Percentiles rank a stretch among this genome's conserved stretches.
phyloP scores from a whole-genome alignment of 805 yeast genomes.

The Osmozyma mogii region DNA sequence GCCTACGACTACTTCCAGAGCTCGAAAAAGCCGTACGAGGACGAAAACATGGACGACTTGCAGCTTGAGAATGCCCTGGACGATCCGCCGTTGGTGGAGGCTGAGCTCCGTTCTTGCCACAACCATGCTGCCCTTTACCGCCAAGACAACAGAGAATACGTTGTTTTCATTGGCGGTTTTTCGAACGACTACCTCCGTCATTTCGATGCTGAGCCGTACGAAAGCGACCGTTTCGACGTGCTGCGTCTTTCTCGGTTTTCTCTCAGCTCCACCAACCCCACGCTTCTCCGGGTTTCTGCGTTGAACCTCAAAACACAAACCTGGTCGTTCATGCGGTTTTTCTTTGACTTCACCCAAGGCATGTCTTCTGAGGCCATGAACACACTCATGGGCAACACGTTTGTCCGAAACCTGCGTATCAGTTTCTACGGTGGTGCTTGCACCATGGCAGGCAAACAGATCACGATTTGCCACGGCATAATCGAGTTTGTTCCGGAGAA shows the following conservation, averaged over 20 bases:
- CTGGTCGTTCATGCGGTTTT: constrained; percentile 31
- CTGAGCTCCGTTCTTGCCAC: constrained; percentile 36
- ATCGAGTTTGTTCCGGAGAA: constrained; percentile 25
- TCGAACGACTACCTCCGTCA: constrained; percentile 28
- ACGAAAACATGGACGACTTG: constrained; percentile 18
- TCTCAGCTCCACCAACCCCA: constrained; percentile 19
- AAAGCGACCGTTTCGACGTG: constrained; percentile 28
- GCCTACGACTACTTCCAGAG: constrained; percentile 27
- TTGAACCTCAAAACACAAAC: constrained; percentile 33
- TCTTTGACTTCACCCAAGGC: constrained; percentile 17
- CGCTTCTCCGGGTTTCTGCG: constrained; percentile 25
- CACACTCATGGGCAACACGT: constrained; percentile 12
- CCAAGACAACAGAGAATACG: constrained; percentile 25
- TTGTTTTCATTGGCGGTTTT: constrained; percentile 34
- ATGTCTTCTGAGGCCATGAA: constrained; percentile 18
- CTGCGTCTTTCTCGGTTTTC: constrained; percentile 24
- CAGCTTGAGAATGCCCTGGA: constrained; percentile 18
- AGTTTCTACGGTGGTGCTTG: constrained; percentile 24
- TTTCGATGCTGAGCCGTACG: constrained; percentile 22
- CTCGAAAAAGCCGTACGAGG: constrained; percentile 21
- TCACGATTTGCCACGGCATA: constrained; percentile 32
- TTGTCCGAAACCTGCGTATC: constrained; percentile 19
- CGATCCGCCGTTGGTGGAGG: constrained; percentile 25
- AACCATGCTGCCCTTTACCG: constrained; percentile 28
- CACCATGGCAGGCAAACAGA: constrained; percentile 25